Evolutionary conservation across 2,329 filamentous ascomycete species (phyloP).

Genomic region (Aspergillus flavus): DNA sequence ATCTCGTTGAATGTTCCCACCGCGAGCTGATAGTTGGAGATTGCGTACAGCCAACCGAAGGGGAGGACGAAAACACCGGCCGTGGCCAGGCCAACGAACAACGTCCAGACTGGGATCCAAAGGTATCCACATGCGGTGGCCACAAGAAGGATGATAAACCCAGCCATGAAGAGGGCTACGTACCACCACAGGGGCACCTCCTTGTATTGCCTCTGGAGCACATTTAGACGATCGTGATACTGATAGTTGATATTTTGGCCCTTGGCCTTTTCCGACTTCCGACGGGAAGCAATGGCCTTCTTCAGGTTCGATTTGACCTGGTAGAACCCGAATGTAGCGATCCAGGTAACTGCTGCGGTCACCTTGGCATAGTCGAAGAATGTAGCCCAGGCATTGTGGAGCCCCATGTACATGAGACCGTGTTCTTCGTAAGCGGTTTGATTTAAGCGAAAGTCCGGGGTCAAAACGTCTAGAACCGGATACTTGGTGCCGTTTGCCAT

Average conservation of each 20-base stretch:
- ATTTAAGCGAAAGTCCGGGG: slow-evolving; percentile 52
- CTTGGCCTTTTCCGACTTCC: slow-evolving; percentile 29
- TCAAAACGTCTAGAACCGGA: slow-evolving; percentile 48
- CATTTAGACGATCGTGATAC: slow-evolving; percentile 61
- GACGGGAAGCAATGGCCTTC: slow-evolving; percentile 47
- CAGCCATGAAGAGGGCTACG: slow-evolving; percentile 50
- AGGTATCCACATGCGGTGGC: slow-evolving; percentile 56
- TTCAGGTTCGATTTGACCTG: slow-evolving; percentile 50
- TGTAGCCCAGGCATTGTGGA: slow-evolving; percentile 60
- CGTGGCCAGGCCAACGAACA: slow-evolving; percentile 59
- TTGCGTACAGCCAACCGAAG: slow-evolving; percentile 61
- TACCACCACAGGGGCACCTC: slow-evolving; percentile 66
- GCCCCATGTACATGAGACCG: slow-evolving; percentile 60
- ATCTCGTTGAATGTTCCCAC: slow-evolving; percentile 64
- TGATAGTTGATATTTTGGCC: slow-evolving; percentile 54
- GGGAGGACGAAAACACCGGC: slow-evolving; percentile 60
- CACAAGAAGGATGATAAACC: slow-evolving; percentile 54
- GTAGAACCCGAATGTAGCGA: slow-evolving; percentile 57
- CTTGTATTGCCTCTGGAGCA: slow-evolving; percentile 59
- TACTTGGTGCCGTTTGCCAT: slow-evolving; percentile 53
- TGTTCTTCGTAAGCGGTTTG: slow-evolving; percentile 49
- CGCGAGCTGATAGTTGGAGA: slow-evolving; percentile 58
- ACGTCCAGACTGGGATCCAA: slow-evolving; percentile 63
- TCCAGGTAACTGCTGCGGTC: slow-evolving; percentile 61
- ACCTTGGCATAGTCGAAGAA: slow-evolving; percentile 65